Base-by-base conservation (phyloP, 163 green algal genomes). In the Scenedesmus sp. region DNA sequence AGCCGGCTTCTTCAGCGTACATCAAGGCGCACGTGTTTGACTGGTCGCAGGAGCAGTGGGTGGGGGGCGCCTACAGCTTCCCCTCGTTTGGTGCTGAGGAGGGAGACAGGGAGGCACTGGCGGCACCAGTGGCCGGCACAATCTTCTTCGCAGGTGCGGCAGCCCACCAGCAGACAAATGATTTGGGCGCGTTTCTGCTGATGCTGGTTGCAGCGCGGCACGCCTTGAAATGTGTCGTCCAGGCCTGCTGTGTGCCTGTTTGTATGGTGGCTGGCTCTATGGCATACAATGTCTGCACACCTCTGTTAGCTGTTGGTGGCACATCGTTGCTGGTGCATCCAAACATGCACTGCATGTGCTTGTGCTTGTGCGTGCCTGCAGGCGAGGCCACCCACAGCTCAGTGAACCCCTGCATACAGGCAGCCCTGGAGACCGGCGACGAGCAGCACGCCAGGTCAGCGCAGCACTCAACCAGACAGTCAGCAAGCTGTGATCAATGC, bases 391-490 rank as follows among this genome's bases (percentile, higher is more conserved):
- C 93, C 5, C 96, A 98, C 85, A 68, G 92, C 18, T 89, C 91
- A 0, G 92, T 98, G 49, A 98, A 98, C 91, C 96, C 96, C 0
- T 98, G 96, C 92, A 92, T 98, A 53, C 96, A 97, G 89, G 93
- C 87, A 79, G 92, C 92, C 37, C 93, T 98, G 90, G 94, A 98
- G 86, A 98, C 95, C 30, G 96, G 95, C 1, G 70, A 94, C 91
- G 94, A 7, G 97, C 96, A 35, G 96, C 96, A 40, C 42, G 51
- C 24, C 73, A 95, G 90, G 78, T 93, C 13, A 26, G 44, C 0
- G 51, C 70, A 68, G 70, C 90, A 70, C 68, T 94, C 15, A 49
- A 35, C 56, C 61, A 53, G 42, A 37, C 24, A 40, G n/a, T 13
- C 46, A 92, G 89, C 89, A 90, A 83, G 70, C 80, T 92, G 73